Base-by-base conservation (phyloP, 192 early-diverging fungal genomes). In the Dissophora globulifera region DNA sequence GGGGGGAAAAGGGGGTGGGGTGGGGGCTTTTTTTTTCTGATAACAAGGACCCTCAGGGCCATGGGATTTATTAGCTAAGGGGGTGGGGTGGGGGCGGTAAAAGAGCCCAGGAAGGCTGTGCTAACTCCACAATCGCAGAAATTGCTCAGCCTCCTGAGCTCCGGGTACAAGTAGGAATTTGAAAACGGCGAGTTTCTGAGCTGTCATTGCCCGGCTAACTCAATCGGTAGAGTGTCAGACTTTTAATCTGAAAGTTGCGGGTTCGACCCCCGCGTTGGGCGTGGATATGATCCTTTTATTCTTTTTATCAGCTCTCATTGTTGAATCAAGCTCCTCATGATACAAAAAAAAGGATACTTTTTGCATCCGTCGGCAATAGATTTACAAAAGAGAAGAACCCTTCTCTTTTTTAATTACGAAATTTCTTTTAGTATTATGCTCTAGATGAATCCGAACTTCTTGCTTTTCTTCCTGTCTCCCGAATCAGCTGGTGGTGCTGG, bases 401-500 rank as follows among this genome's bases (percentile, higher is more conserved):
- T n/a, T n/a, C n/a, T n/a, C n/a, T n/a, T n/a, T n/a, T n/a, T n/a
- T n/a, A n/a, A n/a, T n/a, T n/a, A n/a, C n/a, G n/a, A n/a, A n/a
- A 40, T 40, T 40, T 10, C 8, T 40, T 10, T 40, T 40, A n/a
- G 0, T n/a, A 10, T 17, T 20, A 7, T 23, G 12, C 2, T 35
- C 35, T 64, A 75, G 16, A 75, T 59, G 50, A 75, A 75, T n/a
- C 70, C 70, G 66, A 65, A 75, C 62, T 65, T 64, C 29, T 63
- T 57, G 29, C 50, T 51, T 33, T 69, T 69, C 58, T 69, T 69
- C 58, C 60, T 65, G 23, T 75, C 70, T 29, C 32, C 33, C 11
- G 40, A 11, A 7, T 54, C 47, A 32, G 32, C 57, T 43, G 60
- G 38, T 25, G 20, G 15, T 10, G 27, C 35, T 46, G 63, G 56